A percentile compares a stretch with the other conserved stretches of the same genome.
Conservation (phyloP, 2,329 filamentous ascomycete genomes). For the Hypomyces perniciosus region DNA sequence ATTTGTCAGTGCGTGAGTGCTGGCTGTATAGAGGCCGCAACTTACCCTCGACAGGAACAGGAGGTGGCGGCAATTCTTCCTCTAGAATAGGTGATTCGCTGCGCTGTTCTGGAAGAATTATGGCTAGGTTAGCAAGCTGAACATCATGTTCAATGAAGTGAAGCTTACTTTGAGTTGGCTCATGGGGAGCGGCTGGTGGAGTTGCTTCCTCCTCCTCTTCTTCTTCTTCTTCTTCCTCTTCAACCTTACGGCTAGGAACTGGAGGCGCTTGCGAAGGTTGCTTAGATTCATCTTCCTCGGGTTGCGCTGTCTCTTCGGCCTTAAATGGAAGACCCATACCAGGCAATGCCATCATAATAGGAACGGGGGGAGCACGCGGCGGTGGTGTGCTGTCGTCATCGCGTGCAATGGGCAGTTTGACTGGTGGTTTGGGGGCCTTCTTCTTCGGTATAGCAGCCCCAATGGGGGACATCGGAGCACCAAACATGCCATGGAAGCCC, state of each 20-base stretch:
- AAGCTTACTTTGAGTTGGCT: slow-evolving; percentile 18
- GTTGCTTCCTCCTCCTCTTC: slow-evolving; percentile 31
- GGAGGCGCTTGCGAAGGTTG: slow-evolving; percentile 21
- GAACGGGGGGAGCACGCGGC: slow-evolving; percentile 45
- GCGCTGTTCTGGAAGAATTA: slow-evolving; percentile 28
- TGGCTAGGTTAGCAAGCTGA: slow-evolving; percentile 21
- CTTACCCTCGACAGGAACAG: slow-evolving; percentile 57
- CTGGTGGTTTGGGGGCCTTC: slow-evolving; percentile 41
- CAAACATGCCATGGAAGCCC: slow-evolving; percentile 94
- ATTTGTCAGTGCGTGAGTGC: not conserved
- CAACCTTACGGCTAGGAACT: slow-evolving; percentile 19
- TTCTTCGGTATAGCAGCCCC: slow-evolving; percentile 42
- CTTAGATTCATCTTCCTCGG: slow-evolving; percentile 27
- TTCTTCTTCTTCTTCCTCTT: slow-evolving; percentile 23
- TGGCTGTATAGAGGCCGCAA: slow-evolving; percentile 14
- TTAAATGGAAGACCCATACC: slow-evolving; percentile 60
- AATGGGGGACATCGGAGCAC: slow-evolving; percentile 62
- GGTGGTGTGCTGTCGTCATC: slow-evolving; percentile 40
- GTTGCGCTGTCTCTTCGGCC: slow-evolving; percentile 35
- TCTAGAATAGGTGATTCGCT: slow-evolving; percentile 38
- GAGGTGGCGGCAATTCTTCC: slow-evolving; percentile 49
- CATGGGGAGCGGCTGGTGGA: slow-evolving; percentile 27
- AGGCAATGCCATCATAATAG: slow-evolving; percentile 60
- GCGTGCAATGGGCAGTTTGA: slow-evolving; percentile 35
- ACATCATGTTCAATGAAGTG: not conserved